Evolutionary conservation across 352 stramenopile genomes (phyloP).

Genomic region (Phytophthora crassamura): DNA sequence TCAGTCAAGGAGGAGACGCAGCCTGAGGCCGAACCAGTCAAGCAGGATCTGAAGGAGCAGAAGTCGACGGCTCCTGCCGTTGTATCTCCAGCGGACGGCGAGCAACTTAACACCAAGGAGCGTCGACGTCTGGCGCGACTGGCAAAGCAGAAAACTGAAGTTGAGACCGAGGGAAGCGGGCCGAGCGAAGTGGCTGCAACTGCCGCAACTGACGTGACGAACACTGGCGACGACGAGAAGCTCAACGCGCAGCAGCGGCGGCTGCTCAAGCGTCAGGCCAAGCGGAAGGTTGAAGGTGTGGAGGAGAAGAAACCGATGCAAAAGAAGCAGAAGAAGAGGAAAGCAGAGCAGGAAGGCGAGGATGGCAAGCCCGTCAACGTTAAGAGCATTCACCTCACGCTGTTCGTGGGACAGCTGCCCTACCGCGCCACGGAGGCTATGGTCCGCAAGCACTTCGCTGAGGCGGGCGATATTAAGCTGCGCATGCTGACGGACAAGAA

Average conservation of each 20-base stretch:
- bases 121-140: slow-evolving; percentile 36
- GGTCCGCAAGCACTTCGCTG: slow-evolving; percentile 73
- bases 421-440: slow-evolving; percentile 74
- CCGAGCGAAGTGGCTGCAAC: slow-evolving; percentile 1
- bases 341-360: slow-evolving; percentile 40
- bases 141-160: slow-evolving; percentile 24
- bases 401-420: slow-evolving; percentile 86
- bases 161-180: slow-evolving; percentile 8
- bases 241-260: slow-evolving; percentile 69
- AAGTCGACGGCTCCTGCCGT: slow-evolving; percentile 3
- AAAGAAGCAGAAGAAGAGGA: slow-evolving; percentile 40
- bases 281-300: slow-evolving; percentile 38
- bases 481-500: slow-evolving; percentile 89
- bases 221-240: background rate
- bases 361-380: slow-evolving; percentile 29
- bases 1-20: background rate
- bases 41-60: slow-evolving; percentile 15
- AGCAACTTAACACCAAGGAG: slow-evolving; percentile 34
- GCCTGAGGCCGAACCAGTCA: background rate
- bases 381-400: slow-evolving; percentile 86
- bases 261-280: slow-evolving; percentile 52
- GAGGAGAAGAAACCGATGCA: slow-evolving; percentile 15
- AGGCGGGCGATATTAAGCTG: slow-evolving; percentile 78
- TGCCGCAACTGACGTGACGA: background rate
- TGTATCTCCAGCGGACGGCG: background rate